phyloP scores from a whole-genome alignment of 2,329 filamentous ascomycete genomes.

The Trichoderma atrobrunneum region DNA sequence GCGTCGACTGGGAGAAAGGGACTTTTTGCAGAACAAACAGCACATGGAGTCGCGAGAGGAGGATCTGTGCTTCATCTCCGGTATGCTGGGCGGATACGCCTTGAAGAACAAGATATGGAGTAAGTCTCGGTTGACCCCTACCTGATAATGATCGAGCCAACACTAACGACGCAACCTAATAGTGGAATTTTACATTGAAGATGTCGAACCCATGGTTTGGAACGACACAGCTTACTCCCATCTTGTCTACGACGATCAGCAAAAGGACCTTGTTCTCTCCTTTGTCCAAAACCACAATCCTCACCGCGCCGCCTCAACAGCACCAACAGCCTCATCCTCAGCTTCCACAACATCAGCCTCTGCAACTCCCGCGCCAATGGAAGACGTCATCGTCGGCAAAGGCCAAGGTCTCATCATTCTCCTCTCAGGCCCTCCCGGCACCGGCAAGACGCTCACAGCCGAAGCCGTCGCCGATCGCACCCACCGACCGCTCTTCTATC shows the following conservation, averaged over 20 bases:
- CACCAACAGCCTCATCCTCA: constrained; percentile 11
- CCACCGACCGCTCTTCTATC: constrained; percentile 44
- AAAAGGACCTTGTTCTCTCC: constrained; percentile 47
- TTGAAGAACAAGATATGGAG: constrained; percentile 47
- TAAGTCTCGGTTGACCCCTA: constrained; percentile 24
- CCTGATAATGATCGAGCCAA: background rate
- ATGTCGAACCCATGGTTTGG: constrained; percentile 43
- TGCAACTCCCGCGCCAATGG: constrained; percentile 24
- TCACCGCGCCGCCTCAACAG: constrained; percentile 9
- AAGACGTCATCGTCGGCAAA: constrained; percentile 44
- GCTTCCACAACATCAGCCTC: background rate
- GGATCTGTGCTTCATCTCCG: constrained; percentile 42
- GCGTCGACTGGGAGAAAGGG: constrained; percentile 32
- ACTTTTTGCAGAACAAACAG: constrained; percentile 38
- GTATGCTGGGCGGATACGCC: constrained; percentile 43
- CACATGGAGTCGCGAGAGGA: constrained; percentile 39
- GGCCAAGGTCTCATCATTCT: constrained; percentile 45
- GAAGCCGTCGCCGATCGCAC: constrained; percentile 44
- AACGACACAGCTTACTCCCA: constrained; percentile 46
- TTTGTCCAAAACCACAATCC: constrained; percentile 45
- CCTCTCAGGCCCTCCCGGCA: constrained; percentile 45
- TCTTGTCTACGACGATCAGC: constrained; percentile 46
- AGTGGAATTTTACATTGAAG: constrained; percentile 40
- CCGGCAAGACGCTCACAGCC: constrained; percentile 47
- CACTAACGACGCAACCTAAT: too few species aligned